Evolutionary conservation across 805 yeast genomes (phyloP), one percentile per base, ranked within the genome.

Genomic region (Yamadazyma laniorum): DNA sequence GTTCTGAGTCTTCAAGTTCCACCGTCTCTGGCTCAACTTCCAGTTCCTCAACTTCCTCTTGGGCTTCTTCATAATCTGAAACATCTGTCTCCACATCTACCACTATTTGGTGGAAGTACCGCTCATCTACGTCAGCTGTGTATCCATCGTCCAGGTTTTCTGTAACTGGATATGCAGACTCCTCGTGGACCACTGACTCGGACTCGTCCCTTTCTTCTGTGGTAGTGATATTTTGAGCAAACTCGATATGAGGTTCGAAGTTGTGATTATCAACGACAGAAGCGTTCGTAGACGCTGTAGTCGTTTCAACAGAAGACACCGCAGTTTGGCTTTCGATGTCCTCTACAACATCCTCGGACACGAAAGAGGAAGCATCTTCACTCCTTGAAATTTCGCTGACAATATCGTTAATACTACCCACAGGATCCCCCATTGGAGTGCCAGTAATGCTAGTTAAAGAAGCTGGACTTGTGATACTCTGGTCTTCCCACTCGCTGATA

Each of bases 401-500:
- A 19, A 29, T 34, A 18, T 39, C 50, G 39, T 27, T 31, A n/a
- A 29, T 22, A 18, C 38, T 37, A 8, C 22, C 37, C 11, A 40
- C 34, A 4, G 42, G 40, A 27, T 40, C 45, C 6, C 32, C 44
- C 37, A 38, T 28, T 14, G 43, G 45, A 14, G 41, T 43, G 2
- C 23, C 29, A 15, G 27, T 26, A 8, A 23, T 14, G 12, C 25
- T 29, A 19, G 28, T 16, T 11, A 18, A 9, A 28, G 42, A 21
- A 12, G 35, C n/a, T n/a, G n/a, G 13, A 11, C n/a, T 29, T 11
- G 27, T 17, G 9, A 29, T 5, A 30, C 18, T 23, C 19, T 17
- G 41, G 6, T 28, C 35, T 16, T 32, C 46, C 53, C 58, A 58
- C 25, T 52, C 55, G 34, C 45, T 48, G 44, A 51, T 48, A 7